phyloP scores from a whole-genome alignment of 768 basidiomycete genomes.

The Phaffia australis region DNA sequence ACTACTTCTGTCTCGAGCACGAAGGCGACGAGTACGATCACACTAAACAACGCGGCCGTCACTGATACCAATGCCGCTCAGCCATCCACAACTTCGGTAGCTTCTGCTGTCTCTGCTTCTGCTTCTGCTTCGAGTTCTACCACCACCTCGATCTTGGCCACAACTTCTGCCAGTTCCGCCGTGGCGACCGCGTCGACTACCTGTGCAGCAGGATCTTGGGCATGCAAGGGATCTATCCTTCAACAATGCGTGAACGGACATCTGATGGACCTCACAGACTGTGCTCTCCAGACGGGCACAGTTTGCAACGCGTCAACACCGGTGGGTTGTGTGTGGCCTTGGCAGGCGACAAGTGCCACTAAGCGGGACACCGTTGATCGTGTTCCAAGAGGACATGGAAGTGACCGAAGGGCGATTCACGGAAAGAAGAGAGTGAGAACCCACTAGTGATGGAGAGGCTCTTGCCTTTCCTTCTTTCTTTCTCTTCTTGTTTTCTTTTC shows the following conservation, averaged over 20 bases:
- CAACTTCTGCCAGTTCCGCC: background rate
- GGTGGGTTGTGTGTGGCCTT: conserved; percentile 25
- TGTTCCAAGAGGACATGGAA: too few relatives aligned
- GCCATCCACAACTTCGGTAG: background rate
- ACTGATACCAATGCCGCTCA: background rate
- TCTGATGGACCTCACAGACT: conserved; percentile 21
- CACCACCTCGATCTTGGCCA: background rate
- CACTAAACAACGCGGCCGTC: background rate
- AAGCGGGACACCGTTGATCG: conserved; percentile 1
- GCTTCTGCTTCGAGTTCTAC: background rate
- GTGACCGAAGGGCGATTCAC: too few relatives aligned
- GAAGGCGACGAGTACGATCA: background rate
- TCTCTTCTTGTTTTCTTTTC: too few relatives aligned
- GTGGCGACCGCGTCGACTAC: background rate
- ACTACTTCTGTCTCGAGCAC: conserved; percentile 3
- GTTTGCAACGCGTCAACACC: conserved; percentile 21
- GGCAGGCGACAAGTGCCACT: conserved; percentile 3
- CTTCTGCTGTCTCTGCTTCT: background rate
- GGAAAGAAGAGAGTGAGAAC: too few relatives aligned
- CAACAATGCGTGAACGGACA: conserved; percentile 12
- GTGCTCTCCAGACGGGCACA: conserved; percentile 13
- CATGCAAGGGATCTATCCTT: conserved; percentile 13
- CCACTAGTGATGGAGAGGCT: too few relatives aligned
- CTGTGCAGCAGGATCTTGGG: conserved; percentile 18
- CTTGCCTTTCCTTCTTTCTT: too few relatives aligned